Conservation (phyloP, 129 eudicot species). For the Centaurea solstitialis region DNA sequence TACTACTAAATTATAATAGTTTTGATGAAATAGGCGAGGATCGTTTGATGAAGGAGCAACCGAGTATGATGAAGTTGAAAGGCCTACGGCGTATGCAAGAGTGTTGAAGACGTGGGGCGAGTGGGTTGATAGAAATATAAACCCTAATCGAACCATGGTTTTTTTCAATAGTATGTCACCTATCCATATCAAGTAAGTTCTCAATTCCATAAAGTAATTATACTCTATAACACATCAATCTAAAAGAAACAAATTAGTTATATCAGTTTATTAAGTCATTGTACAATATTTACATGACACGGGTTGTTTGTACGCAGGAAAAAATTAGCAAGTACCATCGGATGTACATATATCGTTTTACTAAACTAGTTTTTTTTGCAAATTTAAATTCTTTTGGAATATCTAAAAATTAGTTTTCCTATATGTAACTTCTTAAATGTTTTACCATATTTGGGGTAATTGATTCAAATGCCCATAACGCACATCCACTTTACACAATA, state of each 20-base stretch:
- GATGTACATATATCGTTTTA: neutral
- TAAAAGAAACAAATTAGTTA: neutral
- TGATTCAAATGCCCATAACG: no score
- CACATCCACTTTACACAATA: no score
- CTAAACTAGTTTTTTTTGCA: neutral
- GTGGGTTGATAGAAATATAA: constrained; percentile 69
- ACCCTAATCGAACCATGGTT: constrained; percentile 69
- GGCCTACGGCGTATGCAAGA: constrained; percentile 61
- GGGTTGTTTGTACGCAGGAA: neutral
- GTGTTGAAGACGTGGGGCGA: constrained; percentile 78
- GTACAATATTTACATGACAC: neutral
- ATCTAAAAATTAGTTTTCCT: no score
- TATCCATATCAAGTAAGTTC: constrained; percentile 81
- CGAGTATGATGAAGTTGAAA: constrained; percentile 78
- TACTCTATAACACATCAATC: neutral
- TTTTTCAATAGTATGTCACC: constrained; percentile 98
- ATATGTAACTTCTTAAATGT: no score
- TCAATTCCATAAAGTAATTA: neutral
- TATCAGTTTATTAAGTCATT: no score
- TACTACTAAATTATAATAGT: neutral
- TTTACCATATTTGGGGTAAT: neutral
- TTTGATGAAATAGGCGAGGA: constrained; percentile 61
- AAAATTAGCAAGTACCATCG: neutral
- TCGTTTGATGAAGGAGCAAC: constrained; percentile 80
- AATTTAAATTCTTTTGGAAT: no score